Base-by-base conservation (phyloP, 805 yeast genomes). In the Saturnispora sekii region DNA sequence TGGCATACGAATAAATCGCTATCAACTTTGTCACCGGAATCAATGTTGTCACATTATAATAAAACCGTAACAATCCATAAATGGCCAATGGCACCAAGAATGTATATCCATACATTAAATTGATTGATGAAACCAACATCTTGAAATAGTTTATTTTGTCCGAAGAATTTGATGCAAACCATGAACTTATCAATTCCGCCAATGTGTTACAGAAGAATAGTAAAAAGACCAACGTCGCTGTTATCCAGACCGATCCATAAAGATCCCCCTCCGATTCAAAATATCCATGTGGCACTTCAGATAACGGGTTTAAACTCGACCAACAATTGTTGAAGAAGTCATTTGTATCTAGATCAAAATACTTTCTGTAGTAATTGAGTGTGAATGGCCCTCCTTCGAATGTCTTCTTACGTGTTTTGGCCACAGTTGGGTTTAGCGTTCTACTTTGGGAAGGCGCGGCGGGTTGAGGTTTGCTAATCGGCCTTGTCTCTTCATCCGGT, bases 181-280 rank as follows among this genome's bases (percentile, higher is more conserved):
- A 51, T 21, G 75, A 70, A n/a, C 77, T 66, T n/a, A 87, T 54
- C 17, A 83, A 57, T 40, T 80, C 78, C 2, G 84, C 74, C 16
- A 84, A 72, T 0, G 95, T 81, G 32, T 83, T 75, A 38, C 88
- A 73, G 47, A 87, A 79, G 63, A 88, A 88, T 59, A 85, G 69
- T 30, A 81, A 66, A 51, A 84, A 76, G 1, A 85, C 77, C 41
- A 86, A 75, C 0, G 95, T 82, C 0, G 88, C 87, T 10, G 90
- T 84, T 37, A 89, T 79, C 97, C 97, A 89, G 15, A 87, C 67
- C 7, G 94, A 83, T 0, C 96, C 96, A 60, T 87, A 90, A 43
- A 89, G 64, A 56, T 89, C 97, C 3, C 81, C 76, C 43, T 51
- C 46, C 12, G 69, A 68, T 34, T 69, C 68, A 67, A 52, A 67